phyloP scores from a whole-genome alignment of 2,329 filamentous ascomycete genomes.

The Pseudogymnoascus sp. region DNA sequence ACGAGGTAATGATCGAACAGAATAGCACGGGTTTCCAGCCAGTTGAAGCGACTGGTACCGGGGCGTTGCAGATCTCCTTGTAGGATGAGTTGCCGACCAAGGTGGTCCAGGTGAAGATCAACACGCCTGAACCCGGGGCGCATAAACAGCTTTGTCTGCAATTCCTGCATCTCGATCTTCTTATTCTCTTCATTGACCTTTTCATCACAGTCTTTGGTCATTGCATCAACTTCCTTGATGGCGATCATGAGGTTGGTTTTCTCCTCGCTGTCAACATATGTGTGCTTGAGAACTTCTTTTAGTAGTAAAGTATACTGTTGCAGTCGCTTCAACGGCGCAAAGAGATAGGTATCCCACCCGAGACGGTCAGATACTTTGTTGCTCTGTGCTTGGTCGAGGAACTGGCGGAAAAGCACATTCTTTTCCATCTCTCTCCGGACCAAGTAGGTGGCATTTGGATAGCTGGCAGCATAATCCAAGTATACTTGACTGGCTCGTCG shows the following conservation, averaged over 20 bases:
- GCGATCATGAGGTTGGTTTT: conserved; percentile 76
- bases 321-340: conserved; percentile 83
- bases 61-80: conserved; percentile 83
- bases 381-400: conserved; percentile 70
- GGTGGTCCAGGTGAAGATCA: conserved; percentile 80
- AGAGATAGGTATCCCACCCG: conserved; percentile 90
- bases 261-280: conserved; percentile 76
- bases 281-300: conserved; percentile 74
- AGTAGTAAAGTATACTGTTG: conserved; percentile 85
- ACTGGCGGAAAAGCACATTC: conserved; percentile 79
- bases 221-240: conserved; percentile 82
- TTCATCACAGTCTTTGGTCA: conserved; percentile 82
- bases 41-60: conserved; percentile 80
- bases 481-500: conserved; percentile 84
- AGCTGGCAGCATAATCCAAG: conserved; percentile 83
- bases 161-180: conserved; percentile 79
- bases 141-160: conserved; percentile 74
- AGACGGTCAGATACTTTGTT: conserved; percentile 75
- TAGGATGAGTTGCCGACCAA: conserved; percentile 84
- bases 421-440: conserved; percentile 76
- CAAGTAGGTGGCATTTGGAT: conserved; percentile 73
- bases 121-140: conserved; percentile 82
- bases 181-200: conserved; percentile 89
- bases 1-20: conserved; percentile 97
- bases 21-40: conserved; percentile 88